Evolutionary conservation across 495 filamentous ascomycete species (phyloP).

Genomic region (Hyaloscypha variabilis): DNA sequence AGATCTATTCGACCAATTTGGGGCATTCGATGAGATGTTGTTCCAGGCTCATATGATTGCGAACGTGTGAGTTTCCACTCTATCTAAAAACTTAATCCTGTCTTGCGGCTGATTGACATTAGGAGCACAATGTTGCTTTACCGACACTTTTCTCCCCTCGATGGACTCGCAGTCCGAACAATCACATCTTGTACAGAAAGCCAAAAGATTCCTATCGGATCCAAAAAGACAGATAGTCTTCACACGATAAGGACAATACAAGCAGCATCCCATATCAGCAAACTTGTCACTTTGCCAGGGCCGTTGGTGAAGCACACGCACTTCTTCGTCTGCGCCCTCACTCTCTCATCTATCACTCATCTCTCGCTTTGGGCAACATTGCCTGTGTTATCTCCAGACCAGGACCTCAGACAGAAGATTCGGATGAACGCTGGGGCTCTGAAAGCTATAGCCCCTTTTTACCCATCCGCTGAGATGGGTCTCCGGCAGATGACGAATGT

Average conservation of each 20-base stretch:
- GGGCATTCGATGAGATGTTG: constrained; percentile 82
- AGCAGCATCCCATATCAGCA: constrained; percentile 73
- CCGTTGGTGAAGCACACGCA: constrained; percentile 77
- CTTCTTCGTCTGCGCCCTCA: constrained; percentile 84
- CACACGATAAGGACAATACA: constrained; percentile 81
- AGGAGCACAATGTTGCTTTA: constrained; percentile 48
- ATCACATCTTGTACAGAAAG: constrained; percentile 54
- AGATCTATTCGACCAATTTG: constrained; percentile 65
- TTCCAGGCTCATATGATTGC: constrained; percentile 88
- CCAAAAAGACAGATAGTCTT: constrained; percentile 51
- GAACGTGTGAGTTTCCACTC: constrained; percentile 51
- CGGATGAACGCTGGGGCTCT: constrained; percentile 81
- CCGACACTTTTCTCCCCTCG: not conserved
- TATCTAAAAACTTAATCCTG: not conserved
- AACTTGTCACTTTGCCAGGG: constrained; percentile 74
- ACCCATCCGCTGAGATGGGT: constrained; percentile 73
- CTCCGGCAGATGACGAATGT: constrained; percentile 71
- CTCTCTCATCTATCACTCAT: constrained; percentile 64
- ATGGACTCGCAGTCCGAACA: constrained; percentile 69
- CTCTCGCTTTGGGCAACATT: constrained; percentile 61
- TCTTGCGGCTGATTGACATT: constrained; percentile 3
- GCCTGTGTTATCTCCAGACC: constrained; percentile 50
- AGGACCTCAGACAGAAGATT: constrained; percentile 75
- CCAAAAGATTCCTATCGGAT: too few relatives aligned
- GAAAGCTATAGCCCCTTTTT: constrained; percentile 68